Evolutionary conservation across 805 yeast genomes (phyloP).

Genomic region (Barnettozyma sucrosica): DNA sequence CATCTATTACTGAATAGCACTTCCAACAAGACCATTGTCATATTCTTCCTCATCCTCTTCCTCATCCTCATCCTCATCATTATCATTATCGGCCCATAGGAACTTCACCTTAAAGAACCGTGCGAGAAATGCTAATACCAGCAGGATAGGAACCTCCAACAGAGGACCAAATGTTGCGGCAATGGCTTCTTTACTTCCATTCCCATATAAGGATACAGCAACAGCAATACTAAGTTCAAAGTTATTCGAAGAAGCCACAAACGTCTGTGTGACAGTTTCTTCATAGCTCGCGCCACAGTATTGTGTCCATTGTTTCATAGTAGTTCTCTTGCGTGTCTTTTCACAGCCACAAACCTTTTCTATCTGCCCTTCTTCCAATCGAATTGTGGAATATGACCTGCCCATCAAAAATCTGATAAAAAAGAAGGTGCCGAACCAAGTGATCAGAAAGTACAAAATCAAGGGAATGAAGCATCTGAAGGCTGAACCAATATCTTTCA

Average conservation of each 20-base stretch:
- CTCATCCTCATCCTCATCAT: neutral
- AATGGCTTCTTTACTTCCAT: conserved; percentile 44
- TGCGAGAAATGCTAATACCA: conserved; percentile 34
- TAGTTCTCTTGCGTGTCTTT: conserved; percentile 12
- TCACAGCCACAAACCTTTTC: conserved; percentile 36
- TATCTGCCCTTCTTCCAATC: conserved; percentile 3
- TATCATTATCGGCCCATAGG: conserved; percentile 2
- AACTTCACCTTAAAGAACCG: conserved; percentile 23
- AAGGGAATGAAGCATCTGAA: conserved; percentile 47
- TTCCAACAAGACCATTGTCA: no score
- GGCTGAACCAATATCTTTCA: conserved; percentile 43
- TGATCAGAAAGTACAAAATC: conserved; percentile 38
- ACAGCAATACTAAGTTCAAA: conserved; percentile 48
- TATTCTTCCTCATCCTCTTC: neutral
- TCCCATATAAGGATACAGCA: conserved; percentile 46
- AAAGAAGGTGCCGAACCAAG: conserved; percentile 42
- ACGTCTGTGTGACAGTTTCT: conserved; percentile 43
- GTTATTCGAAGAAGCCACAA: conserved; percentile 51
- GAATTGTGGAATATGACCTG: conserved; percentile 2
- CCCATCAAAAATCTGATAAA: conserved; percentile 28
- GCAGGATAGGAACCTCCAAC: conserved; percentile 50
- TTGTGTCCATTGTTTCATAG: conserved; percentile 1
- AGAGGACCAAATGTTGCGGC: conserved; percentile 59
- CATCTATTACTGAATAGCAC: neutral
- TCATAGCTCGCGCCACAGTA: conserved; percentile 37